Evolutionary conservation across 2,329 filamentous ascomycete genomes (phyloP), one percentile per base, ranked within the genome.

Genomic region (Cryphonectria nitschkei): DNA sequence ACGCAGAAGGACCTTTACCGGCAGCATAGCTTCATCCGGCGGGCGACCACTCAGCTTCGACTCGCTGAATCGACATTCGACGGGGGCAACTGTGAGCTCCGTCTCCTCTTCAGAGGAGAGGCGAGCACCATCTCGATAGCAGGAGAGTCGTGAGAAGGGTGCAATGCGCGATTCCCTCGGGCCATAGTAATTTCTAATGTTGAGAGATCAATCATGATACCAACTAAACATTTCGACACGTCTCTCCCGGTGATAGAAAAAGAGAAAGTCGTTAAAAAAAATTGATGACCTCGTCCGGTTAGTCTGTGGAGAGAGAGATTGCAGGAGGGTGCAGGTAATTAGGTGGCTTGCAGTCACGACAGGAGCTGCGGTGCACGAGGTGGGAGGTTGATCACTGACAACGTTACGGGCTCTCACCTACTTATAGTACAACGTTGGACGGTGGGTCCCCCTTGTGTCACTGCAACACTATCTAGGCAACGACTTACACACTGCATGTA

Each of bases 31-130:
- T 34, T 61, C 58, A 39, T 61, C 58, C 8, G 32, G 32, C 19
- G 29, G 39, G 16, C 63, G 63, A n/a, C 63, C 16, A n/a, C 41
- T 52, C 29, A 65, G 63, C 8, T 50, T 65, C 41, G 63, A 65
- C 26, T 65, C 63, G 43, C 41, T 65, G 11, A 50, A 65, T 50
- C 63, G 63, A 50, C 41, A 39, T 34, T 50, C 63, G n/a, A 19
- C 41, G 29, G 63, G 43, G 2, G 19, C 13, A 8, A 52, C 43
- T 11, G 63, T 65, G n/a, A 65, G 63, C 19, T 19, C 63, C 1
- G 63, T 65, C 2, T 65, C 63, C 29, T 32, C 63, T 19, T 52
- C 63, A 13, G 63, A 65, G 2, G 63, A 65, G 41, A 46, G 63
- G 32, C 39, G 43, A 43, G 26, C 41, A 8, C 63, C 63, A 7